Conservation (phyloP, 306 rosid species). For the Inga leiocalycina region DNA sequence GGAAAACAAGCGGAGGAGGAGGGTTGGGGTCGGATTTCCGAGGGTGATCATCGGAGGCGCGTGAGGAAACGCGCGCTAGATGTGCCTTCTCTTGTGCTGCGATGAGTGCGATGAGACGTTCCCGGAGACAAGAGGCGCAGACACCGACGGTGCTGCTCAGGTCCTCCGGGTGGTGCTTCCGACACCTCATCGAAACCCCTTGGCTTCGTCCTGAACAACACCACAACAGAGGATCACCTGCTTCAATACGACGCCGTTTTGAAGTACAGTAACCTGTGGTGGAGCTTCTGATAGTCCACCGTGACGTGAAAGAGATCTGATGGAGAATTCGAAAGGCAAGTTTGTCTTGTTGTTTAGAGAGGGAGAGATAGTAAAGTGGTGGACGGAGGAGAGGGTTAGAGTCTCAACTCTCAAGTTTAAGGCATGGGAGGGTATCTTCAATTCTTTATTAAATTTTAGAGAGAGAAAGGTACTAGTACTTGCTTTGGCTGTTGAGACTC, state of each 20-base stretch:
- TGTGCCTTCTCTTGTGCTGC: conserved; percentile 60
- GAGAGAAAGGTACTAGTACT: neutral
- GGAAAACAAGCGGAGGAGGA: conserved; percentile 61
- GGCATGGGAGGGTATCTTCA: conserved; percentile 7
- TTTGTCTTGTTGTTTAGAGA: conserved; percentile 42
- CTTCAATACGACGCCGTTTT: conserved; percentile 31
- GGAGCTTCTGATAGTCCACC: conserved; percentile 1
- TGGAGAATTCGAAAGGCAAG: conserved; percentile 31
- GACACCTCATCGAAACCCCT: conserved; percentile 77
- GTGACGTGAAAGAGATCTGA: conserved; percentile 43
- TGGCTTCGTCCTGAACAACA: neutral
- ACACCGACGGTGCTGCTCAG: conserved; percentile 70
- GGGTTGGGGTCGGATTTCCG: conserved; percentile 52
- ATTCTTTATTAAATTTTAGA: conserved; percentile 35
- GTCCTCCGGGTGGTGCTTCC: conserved; percentile 69
- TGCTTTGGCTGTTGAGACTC: neutral
- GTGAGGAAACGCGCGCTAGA: conserved; percentile 40
- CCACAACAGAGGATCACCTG: neutral
- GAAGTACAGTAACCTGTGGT: neutral
- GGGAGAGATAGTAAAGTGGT: neutral
- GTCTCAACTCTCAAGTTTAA: conserved; percentile 21
- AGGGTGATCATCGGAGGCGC: conserved; percentile 43
- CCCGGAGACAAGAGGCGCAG: conserved; percentile 88
- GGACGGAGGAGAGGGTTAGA: conserved; percentile 30
- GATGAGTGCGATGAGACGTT: conserved; percentile 59